Percentiles rank a stretch among this genome's conserved stretches.
Conservation (phyloP, 2,329 filamentous ascomycete genomes). For the Tolypocladium pustulatum region DNA sequence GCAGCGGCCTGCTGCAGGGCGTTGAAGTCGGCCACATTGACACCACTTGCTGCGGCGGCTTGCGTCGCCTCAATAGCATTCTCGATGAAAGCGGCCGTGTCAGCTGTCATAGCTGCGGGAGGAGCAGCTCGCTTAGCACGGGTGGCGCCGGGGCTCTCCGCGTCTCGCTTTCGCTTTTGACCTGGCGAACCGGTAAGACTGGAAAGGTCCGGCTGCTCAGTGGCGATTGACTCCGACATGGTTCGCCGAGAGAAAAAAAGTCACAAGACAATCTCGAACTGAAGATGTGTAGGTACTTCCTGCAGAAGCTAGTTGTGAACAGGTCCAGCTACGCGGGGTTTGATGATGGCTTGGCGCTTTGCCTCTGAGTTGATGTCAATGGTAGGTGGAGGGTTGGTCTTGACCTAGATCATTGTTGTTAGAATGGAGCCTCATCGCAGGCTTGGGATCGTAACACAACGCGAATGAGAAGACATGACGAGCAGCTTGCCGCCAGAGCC, state of each 20-base stretch:
- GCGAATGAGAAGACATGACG: neutral
- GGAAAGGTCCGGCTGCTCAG: slow-evolving; percentile 38
- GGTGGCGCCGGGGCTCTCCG: slow-evolving; percentile 37
- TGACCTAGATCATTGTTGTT: neutral
- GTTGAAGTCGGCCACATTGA: slow-evolving; percentile 44
- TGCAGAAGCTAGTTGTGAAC: neutral
- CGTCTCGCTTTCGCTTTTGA: slow-evolving; percentile 46
- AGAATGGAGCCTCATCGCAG: neutral
- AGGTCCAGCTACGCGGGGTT: neutral
- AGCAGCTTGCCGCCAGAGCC: neutral
- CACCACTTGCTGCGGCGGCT: slow-evolving; percentile 25
- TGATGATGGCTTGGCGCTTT: neutral
- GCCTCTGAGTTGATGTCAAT: neutral
- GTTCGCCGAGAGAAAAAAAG: slow-evolving; percentile 1
- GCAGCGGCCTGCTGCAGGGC: slow-evolving; percentile 44
- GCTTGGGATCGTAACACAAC: neutral
- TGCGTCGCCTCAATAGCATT: slow-evolving; percentile 36
- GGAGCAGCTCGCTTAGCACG: slow-evolving; percentile 40
- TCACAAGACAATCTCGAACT: neutral
- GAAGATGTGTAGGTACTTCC: neutral
- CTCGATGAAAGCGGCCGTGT: slow-evolving; percentile 43
- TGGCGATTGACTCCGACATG: slow-evolving; percentile 37
- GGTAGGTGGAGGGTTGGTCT: neutral
- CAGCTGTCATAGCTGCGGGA: slow-evolving; percentile 32
- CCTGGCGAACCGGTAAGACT: slow-evolving; percentile 30